These are phyloP conservation scores for Usnea hakonensis DNA, from an alignment of 495 filamentous ascomycete species.

Conservation along the genomic window DNA sequence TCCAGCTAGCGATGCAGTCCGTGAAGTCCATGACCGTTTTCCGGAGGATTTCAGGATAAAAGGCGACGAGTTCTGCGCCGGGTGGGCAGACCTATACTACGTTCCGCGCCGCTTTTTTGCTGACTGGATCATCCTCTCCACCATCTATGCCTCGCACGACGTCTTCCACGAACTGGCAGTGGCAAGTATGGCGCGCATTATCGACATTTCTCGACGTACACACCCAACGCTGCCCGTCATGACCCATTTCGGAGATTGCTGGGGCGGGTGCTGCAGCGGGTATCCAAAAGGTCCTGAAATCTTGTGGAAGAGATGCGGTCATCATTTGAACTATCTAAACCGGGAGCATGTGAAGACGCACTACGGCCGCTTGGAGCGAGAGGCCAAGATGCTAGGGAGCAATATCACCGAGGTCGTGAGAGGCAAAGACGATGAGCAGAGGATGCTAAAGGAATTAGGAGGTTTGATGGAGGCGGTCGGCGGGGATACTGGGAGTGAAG, in stretches of 20 bases:
- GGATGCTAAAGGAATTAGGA: not conserved
- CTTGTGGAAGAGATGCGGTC: not conserved
- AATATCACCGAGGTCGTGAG: not conserved
- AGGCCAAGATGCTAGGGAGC: not conserved
- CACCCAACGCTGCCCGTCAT: not conserved
- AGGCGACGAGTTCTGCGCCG: conserved; percentile 21
- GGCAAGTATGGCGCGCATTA: conserved; percentile 24
- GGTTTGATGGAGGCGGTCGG: not conserved
- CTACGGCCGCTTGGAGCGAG: not conserved
- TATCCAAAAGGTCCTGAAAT: not conserved
- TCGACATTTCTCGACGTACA: conserved; percentile 15
- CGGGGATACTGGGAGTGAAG: not conserved
- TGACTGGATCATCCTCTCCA: conserved; percentile 23
- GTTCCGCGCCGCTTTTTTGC: conserved; percentile 25
- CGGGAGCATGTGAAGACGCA: not conserved
- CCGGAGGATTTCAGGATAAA: conserved; percentile 15
- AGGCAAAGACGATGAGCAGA: not conserved
- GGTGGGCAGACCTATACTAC: conserved; percentile 28
- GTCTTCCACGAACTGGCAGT: conserved; percentile 23
- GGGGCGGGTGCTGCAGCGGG: not conserved
- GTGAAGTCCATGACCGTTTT: conserved; percentile 5
- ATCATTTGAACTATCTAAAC: conserved; percentile 1
- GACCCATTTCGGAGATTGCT: conserved; percentile 3
- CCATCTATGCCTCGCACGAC: conserved; percentile 9
- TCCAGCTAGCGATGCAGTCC: conserved; percentile 7